phyloP scores from a whole-genome alignment of 2,329 filamentous ascomycete species.

The Colletotrichum tropicicola region DNA sequence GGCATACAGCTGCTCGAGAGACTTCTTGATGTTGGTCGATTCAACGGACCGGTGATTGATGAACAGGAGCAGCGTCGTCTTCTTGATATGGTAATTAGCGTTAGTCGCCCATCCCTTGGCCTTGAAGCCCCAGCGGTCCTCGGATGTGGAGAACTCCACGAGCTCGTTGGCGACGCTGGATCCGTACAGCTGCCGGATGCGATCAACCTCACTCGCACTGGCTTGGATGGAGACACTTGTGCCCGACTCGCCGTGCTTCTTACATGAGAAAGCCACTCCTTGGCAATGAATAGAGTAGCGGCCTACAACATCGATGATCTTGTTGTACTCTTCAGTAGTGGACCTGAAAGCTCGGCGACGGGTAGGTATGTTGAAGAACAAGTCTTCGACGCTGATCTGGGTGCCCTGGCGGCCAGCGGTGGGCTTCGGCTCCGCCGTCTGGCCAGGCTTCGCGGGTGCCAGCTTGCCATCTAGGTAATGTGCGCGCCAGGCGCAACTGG shows the following conservation, averaged over 20 bases:
- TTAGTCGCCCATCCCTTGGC: slow-evolving; percentile 86
- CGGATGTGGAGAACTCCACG: slow-evolving; percentile 76
- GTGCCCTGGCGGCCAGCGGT: slow-evolving; percentile 90
- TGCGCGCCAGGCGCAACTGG: slow-evolving; percentile 88
- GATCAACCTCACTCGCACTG: slow-evolving; percentile 77
- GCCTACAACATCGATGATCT: slow-evolving; percentile 94
- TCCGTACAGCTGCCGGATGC: slow-evolving; percentile 91
- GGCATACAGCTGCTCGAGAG: slow-evolving; percentile 89
- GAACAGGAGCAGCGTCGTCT: slow-evolving; percentile 87
- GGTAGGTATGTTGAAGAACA: slow-evolving; percentile 96
- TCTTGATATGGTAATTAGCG: slow-evolving; percentile 94
- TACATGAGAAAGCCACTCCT: slow-evolving; percentile 94
- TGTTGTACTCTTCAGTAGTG: slow-evolving; percentile 93
- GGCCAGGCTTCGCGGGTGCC: slow-evolving; percentile 85
- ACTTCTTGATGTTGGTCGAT: slow-evolving; percentile 86
- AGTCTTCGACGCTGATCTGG: slow-evolving; percentile 94
- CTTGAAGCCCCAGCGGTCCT: slow-evolving; percentile 84
- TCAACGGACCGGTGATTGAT: slow-evolving; percentile 97
- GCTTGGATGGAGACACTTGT: slow-evolving; percentile 83
- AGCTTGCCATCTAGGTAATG: slow-evolving; percentile 87
- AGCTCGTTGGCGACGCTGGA: slow-evolving; percentile 87
- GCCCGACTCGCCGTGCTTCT: slow-evolving; percentile 91
- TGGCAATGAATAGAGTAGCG: slow-evolving; percentile 92
- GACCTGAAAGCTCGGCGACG: slow-evolving; percentile 90
- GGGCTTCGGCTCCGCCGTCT: slow-evolving; percentile 84